These are phyloP conservation scores for Solanum lycopersicoides DNA, from an alignment of 257 asterid genomes.

Conservation along the genomic window DNA sequence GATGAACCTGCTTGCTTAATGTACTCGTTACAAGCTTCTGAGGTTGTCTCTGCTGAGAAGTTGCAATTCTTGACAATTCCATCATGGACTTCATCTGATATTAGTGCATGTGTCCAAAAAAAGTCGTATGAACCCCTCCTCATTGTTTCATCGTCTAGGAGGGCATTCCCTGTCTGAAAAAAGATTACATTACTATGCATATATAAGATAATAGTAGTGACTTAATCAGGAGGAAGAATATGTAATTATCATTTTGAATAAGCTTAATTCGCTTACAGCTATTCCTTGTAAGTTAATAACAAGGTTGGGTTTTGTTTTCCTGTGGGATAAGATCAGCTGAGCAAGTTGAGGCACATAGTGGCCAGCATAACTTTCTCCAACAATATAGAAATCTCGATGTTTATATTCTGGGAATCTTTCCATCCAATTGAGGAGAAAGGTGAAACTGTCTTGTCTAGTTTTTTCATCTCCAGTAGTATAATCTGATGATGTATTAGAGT, in stretches of 20 bases:
- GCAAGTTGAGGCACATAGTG: slow-evolving; percentile 11
- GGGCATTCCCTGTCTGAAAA: slow-evolving; percentile 59
- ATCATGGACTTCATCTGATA: slow-evolving; percentile 49
- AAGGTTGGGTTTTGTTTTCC: background rate
- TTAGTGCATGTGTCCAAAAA: slow-evolving; percentile 46
- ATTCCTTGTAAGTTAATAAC: slow-evolving; percentile 5
- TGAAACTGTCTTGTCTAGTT: background rate
- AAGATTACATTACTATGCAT: background rate
- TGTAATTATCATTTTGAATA: background rate
- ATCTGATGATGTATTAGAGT: slow-evolving; percentile 11
- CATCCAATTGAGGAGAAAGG: slow-evolving; percentile 12
- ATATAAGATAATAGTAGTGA: background rate
- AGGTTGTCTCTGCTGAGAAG: slow-evolving; percentile 6
- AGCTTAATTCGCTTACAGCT: background rate
- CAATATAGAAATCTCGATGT: slow-evolving; percentile 3
- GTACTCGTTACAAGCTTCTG: slow-evolving; percentile 12
- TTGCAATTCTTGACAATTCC: slow-evolving; percentile 35
- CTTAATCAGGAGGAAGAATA: background rate
- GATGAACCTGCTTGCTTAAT: slow-evolving; percentile 3
- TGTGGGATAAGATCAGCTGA: background rate
- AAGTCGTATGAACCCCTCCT: slow-evolving; percentile 27
- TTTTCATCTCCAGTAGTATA: slow-evolving; percentile 1
- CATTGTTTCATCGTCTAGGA: slow-evolving; percentile 16
- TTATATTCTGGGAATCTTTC: slow-evolving; percentile 12
- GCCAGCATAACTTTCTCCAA: slow-evolving; percentile 15